Conservation (phyloP, 2,329 filamentous ascomycete genomes). For the Teratosphaeria epicoccoides region DNA sequence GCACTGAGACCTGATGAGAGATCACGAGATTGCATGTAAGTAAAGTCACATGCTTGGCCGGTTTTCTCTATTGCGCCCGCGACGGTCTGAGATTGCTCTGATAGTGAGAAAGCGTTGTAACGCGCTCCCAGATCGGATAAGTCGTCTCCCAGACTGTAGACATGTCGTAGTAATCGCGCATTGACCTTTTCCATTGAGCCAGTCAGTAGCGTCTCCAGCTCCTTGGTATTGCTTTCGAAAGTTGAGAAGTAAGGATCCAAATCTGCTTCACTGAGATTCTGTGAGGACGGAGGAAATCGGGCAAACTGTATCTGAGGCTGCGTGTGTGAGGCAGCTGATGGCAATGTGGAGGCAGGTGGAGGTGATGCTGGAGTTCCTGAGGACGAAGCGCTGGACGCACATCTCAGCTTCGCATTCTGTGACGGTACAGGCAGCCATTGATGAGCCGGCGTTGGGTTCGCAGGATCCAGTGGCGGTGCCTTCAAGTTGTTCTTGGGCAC, state of each 20-base stretch:
- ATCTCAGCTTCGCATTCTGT: conserved; percentile 73
- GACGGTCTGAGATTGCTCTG: conserved; percentile 78
- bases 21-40: conserved; percentile 92
- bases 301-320: conserved; percentile 55
- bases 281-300: conserved; percentile 71
- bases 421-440: conserved; percentile 78
- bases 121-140: conserved; percentile 88
- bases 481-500: conserved; percentile 91
- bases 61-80: conserved; percentile 88
- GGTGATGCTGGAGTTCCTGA: conserved; percentile 48
- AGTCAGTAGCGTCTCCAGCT: conserved; percentile 76
- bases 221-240: conserved; percentile 84
- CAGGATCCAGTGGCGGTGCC: conserved; percentile 86
- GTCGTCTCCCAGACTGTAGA: conserved; percentile 74
- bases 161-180: conserved; percentile 71
- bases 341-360: conserved; percentile 36
- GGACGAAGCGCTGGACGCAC: conserved; percentile 32
- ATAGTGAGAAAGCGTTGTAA: conserved; percentile 93
- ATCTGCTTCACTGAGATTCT: conserved; percentile 72
- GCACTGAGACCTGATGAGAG: conserved; percentile 79
- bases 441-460: conserved; percentile 83
- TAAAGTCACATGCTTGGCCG: conserved; percentile 88
- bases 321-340: conserved; percentile 46
- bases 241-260: conserved; percentile 92
- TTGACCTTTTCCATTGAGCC: conserved; percentile 97